Evolutionary conservation across 1,139 yeast genomes (phyloP).

Genomic region (Eremothecium coryli): DNA sequence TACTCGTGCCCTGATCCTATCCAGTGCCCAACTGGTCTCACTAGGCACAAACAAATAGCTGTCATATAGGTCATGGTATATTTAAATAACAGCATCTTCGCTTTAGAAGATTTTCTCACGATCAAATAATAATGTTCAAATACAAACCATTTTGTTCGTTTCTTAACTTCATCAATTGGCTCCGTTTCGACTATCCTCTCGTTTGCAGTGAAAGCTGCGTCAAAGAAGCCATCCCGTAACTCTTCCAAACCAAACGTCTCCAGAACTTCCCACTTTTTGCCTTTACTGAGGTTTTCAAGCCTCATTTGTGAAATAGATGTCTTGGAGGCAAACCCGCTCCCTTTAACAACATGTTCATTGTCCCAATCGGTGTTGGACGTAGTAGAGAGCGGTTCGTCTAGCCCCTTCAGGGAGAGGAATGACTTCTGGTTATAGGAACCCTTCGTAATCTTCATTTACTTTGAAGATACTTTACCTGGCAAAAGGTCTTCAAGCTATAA

Average conservation of each 20-base stretch:
- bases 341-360: neutral
- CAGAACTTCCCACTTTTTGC: conserved; percentile 24
- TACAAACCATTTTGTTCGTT: conserved; percentile 1
- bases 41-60: conserved; percentile 34
- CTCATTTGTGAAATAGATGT: conserved; percentile 31
- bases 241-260: conserved; percentile 36
- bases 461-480: too few species aligned
- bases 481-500: too few species aligned
- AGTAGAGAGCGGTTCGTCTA: conserved; percentile 1
- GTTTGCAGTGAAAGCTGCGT: conserved; percentile 36
- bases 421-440: conserved; percentile 25
- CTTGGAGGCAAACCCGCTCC: conserved; percentile 14
- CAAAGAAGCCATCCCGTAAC: conserved; percentile 41
- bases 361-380: neutral
- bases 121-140: too few species aligned
- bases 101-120: conserved; percentile 6
- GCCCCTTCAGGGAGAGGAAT: conserved; percentile 17
- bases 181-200: conserved; percentile 9
- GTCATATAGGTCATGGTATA: conserved; percentile 36
- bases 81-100: conserved; percentile 33
- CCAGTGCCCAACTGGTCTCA: conserved; percentile 35
- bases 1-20: conserved; percentile 33
- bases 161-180: conserved; percentile 13
- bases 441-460: conserved; percentile 9
- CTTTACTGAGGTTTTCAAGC: conserved; percentile 25